Evolutionary conservation across 257 asterid species (phyloP).

Genomic region (Nicotiana paniculata): DNA sequence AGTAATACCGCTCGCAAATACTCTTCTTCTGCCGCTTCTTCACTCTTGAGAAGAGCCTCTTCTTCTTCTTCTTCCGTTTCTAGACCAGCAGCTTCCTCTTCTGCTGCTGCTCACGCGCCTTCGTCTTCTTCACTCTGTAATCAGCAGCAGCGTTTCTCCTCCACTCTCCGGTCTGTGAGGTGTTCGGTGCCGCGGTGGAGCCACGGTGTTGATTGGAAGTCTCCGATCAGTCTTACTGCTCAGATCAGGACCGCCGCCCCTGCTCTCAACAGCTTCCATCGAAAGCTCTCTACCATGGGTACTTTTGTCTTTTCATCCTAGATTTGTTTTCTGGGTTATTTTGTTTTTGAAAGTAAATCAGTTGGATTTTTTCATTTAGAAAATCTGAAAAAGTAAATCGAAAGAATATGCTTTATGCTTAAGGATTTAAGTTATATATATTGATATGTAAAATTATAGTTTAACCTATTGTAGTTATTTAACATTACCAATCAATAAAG

Average conservation of each 20-base stretch:
- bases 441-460: too few relatives aligned
- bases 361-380: too few relatives aligned
- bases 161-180: constrained; percentile 27
- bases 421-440: too few relatives aligned
- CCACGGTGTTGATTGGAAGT: constrained; percentile 87
- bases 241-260: constrained; percentile 77
- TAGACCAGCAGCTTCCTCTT: background rate
- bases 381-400: background rate
- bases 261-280: constrained; percentile 35
- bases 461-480: too few relatives aligned
- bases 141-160: constrained; percentile 43
- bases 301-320: constrained; percentile 1
- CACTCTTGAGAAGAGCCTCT: constrained; percentile 38
- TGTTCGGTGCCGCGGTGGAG: constrained; percentile 67
- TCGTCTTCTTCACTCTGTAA: constrained; percentile 8
- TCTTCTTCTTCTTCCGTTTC: constrained; percentile 41
- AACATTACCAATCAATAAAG: too few relatives aligned
- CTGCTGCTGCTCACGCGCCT: constrained; percentile 5
- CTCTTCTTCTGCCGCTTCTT: constrained; percentile 43
- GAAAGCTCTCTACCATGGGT: constrained; percentile 88
- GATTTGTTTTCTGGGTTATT: constrained; percentile 12
- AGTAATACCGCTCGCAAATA: constrained; percentile 6
- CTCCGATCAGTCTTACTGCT: constrained; percentile 51
- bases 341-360: background rate
- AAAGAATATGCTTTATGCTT: background rate